These are phyloP conservation scores for Fusarium sp. DNA, from an alignment of 2,329 filamentous ascomycete genomes.

Conservation along the genomic window DNA sequence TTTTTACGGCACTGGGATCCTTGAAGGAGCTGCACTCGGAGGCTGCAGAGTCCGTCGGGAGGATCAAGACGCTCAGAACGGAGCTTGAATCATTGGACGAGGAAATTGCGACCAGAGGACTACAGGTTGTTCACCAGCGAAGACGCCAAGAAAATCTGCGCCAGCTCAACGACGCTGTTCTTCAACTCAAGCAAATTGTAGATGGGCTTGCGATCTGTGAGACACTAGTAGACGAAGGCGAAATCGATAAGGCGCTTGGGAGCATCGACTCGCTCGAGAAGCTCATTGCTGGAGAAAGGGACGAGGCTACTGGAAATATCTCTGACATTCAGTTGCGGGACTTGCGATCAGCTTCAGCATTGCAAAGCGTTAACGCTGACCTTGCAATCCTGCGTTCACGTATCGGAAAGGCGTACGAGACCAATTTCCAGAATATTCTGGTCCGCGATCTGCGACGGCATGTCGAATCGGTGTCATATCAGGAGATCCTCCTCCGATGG, in stretches of 20 bases:
- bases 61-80: slow-evolving; percentile 82
- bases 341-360: slow-evolving; percentile 78
- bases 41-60: slow-evolving; percentile 87
- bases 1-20: slow-evolving; percentile 93
- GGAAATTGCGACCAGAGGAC: slow-evolving; percentile 85
- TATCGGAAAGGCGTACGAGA: slow-evolving; percentile 88
- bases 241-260: slow-evolving; percentile 82
- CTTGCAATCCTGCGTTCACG: slow-evolving; percentile 79
- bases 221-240: slow-evolving; percentile 81
- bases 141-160: slow-evolving; percentile 85
- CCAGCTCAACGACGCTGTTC: slow-evolving; percentile 83
- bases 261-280: slow-evolving; percentile 82
- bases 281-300: slow-evolving; percentile 79
- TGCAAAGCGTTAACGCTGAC: slow-evolving; percentile 83
- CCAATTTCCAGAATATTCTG: slow-evolving; percentile 80
- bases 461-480: slow-evolving; percentile 74
- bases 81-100: slow-evolving; percentile 85
- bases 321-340: slow-evolving; percentile 65
- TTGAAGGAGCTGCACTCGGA: slow-evolving; percentile 91
- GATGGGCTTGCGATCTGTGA: slow-evolving; percentile 81
- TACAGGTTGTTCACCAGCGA: slow-evolving; percentile 87
- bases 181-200: slow-evolving; percentile 84
- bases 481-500: slow-evolving; percentile 87
- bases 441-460: slow-evolving; percentile 85
- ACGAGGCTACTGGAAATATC: slow-evolving; percentile 49